Percentiles rank a stretch among this genome's conserved stretches.
Evolutionary conservation across 1,284 basidiomycete genomes (phyloP).

Genomic region (Irpex lacteus): DNA sequence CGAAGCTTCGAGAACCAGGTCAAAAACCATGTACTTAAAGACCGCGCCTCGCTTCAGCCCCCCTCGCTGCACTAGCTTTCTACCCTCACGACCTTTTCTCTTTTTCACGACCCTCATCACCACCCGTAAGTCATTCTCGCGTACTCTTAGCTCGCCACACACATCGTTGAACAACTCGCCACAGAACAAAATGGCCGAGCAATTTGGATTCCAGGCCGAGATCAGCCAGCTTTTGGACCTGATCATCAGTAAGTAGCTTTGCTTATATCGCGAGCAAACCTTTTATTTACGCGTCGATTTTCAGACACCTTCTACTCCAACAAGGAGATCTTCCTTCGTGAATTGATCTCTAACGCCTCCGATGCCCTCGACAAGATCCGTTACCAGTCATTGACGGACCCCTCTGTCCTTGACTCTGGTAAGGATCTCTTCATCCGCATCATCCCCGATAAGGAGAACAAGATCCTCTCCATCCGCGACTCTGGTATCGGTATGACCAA

Average conservation of each 20-base stretch:
- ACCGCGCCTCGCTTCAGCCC: slow-evolving; percentile 1
- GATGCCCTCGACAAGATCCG: slow-evolving; percentile 99
- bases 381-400: slow-evolving; percentile 90
- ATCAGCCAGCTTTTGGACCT: slow-evolving; percentile 92
- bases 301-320: slow-evolving; percentile 98
- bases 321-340: slow-evolving; percentile 98
- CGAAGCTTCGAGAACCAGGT: slow-evolving; percentile 13
- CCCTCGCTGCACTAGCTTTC: slow-evolving; percentile 7
- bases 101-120: slow-evolving; percentile 4
- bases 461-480: slow-evolving; percentile 89
- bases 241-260: slow-evolving; percentile 73
- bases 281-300: slow-evolving; percentile 16
- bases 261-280: not conserved
- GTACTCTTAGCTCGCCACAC: not conserved
- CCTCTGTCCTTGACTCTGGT: slow-evolving; percentile 80
- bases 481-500: slow-evolving; percentile 99
- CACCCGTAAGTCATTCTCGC: not conserved
- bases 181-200: slow-evolving; percentile 66
- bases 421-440: slow-evolving; percentile 94
- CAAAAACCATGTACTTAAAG: slow-evolving; percentile 10
- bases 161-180: not conserved
- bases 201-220: slow-evolving; percentile 95
- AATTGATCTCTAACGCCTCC: slow-evolving; percentile 89
- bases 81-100: slow-evolving; percentile 5
- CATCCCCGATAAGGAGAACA: slow-evolving; percentile 95